Conservation (phyloP, 129 eudicot genomes). For the Flaveria linearis region DNA sequence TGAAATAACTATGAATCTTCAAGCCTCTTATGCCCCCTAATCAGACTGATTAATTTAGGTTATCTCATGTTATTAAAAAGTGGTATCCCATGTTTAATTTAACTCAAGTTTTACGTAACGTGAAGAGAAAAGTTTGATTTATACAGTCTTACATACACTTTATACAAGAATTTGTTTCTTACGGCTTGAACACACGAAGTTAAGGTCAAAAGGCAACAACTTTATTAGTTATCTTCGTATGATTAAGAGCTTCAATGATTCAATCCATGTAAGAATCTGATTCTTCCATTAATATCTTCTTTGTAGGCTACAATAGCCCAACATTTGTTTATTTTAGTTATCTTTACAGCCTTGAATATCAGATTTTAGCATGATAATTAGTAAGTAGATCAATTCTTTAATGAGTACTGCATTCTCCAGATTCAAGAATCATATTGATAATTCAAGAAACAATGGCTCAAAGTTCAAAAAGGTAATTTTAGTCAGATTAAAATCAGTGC, state of each 20-base stretch:
- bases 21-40: not conserved
- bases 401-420: conserved; percentile 7
- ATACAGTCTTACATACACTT: too few species aligned
- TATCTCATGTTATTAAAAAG: not conserved
- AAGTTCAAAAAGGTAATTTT: conserved; percentile 15
- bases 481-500: conserved; percentile 35
- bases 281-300: conserved; percentile 17
- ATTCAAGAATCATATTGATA: conserved; percentile 32
- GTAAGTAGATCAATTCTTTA: conserved; percentile 4
- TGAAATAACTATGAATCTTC: conserved; percentile 19
- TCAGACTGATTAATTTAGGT: conserved; percentile 7
- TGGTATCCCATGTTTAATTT: too few species aligned
- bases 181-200: too few species aligned
- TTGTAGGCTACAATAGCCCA: not conserved
- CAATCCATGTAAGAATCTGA: conserved; percentile 14
- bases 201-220: too few species aligned
- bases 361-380: conserved; percentile 1
- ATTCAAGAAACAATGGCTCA: conserved; percentile 28
- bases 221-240: not conserved
- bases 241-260: not conserved
- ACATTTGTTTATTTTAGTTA: too few species aligned
- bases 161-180: too few species aligned
- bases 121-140: too few species aligned
- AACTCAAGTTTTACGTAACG: too few species aligned
- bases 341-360: too few species aligned